Conservation (phyloP, 2,329 filamentous ascomycete genomes). For the Calonectria henricotiae region DNA sequence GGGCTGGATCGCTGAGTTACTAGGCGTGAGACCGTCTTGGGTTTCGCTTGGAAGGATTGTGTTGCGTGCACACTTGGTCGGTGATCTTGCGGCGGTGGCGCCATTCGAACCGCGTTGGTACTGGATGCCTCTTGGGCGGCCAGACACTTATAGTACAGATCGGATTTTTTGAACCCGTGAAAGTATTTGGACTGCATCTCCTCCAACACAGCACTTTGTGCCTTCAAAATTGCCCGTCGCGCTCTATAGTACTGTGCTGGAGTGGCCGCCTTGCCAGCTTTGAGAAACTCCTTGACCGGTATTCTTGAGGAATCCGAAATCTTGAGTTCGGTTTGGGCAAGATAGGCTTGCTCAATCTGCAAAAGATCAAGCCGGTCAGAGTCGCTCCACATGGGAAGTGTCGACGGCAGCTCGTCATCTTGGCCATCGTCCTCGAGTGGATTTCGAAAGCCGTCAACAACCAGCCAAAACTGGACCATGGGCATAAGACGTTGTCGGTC, state of each 20-base stretch:
- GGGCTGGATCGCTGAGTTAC: constrained; percentile 58
- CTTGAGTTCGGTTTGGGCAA: constrained; percentile 86
- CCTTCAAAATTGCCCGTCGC: constrained; percentile 83
- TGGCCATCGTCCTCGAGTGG: constrained; percentile 86
- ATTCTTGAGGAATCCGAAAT: constrained; percentile 80
- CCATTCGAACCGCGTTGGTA: constrained; percentile 47
- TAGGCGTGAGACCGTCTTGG: constrained; percentile 63
- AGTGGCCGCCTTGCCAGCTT: constrained; percentile 82
- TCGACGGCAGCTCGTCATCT: constrained; percentile 75
- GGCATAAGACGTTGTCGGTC: constrained; percentile 90
- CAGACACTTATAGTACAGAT: constrained; percentile 96
- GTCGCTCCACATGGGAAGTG: constrained; percentile 81
- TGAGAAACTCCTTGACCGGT: constrained; percentile 83
- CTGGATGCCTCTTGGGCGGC: constrained; percentile 84
- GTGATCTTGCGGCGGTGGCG: constrained; percentile 43
- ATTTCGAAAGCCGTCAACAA: constrained; percentile 96
- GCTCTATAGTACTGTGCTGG: constrained; percentile 88
- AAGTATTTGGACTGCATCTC: constrained; percentile 88
- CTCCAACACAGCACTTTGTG: constrained; percentile 87
- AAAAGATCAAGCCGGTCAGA: constrained; percentile 90
- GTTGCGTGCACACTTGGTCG: constrained; percentile 54
- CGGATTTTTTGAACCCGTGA: constrained; percentile 90
- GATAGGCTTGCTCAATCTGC: constrained; percentile 92
- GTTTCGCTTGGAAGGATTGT: constrained; percentile 63
- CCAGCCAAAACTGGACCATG: constrained; percentile 97